Evolutionary conservation across 192 early-diverging fungal genomes (phyloP), one percentile per base, ranked within the genome.

Genomic region (Umbelopsis vinacea): DNA sequence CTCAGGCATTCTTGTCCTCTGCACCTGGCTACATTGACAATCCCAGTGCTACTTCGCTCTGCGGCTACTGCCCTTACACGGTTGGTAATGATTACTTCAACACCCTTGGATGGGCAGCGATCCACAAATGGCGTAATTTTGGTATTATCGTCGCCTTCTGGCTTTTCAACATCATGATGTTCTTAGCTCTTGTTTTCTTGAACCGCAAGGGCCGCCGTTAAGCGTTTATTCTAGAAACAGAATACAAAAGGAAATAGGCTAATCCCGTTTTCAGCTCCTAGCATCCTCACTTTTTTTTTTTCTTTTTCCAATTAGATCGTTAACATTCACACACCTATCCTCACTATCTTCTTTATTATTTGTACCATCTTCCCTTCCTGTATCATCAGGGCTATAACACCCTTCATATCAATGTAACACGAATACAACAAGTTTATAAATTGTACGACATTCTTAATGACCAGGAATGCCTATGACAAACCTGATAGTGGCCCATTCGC

Each of bases 51-150:
- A 68, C 52, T 2, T 55, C 63, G 19, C 72, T 46, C 2, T 94
- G 93, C 75, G 74, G 87, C 43, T 94, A 91, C 73, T 94, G 91
- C 67, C 67, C 75, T 1, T 90, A 85, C 67, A 76, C 69, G 19
- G 67, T 74, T 19, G 91, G 88, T 11, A 78, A 91, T 29, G 85
- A 92, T 24, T 92, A 83, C 70, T 90, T 81, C 22, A 33, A 52
- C 0, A 60, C 70, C 7, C 78, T 88, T 46, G 83, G 76, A 33
- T 88, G 91, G 89, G 68, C 60, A 66, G 87, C 80, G 66, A 79
- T 29, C 14, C 53, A 93, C 73, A 84, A 83, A 24, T 94, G 90
- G 90, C 86, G 91, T 71, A 92, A 93, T 74, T 77, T 89, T 75
- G 87, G 88, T 29, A 90, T 93, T 48, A 60, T 94, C 52, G 71